Conservation (phyloP, 345 rosid genomes). For the Linum usitatissimum region DNA sequence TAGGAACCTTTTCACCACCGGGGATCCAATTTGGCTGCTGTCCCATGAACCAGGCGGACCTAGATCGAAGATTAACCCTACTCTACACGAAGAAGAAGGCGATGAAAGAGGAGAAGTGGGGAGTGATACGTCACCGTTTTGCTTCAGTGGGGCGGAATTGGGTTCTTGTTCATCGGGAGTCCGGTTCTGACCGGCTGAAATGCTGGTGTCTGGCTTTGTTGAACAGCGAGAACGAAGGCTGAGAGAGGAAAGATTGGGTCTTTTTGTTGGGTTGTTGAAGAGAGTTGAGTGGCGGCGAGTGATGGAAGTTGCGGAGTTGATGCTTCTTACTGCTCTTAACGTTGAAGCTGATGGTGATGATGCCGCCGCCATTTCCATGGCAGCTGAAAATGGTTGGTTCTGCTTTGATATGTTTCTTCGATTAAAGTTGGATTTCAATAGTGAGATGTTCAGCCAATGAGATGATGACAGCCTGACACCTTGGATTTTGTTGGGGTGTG, state of each 20-base stretch:
- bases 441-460: not conserved
- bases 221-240: slow-evolving; percentile 41
- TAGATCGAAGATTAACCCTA: slow-evolving; percentile 52
- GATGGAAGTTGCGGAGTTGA: slow-evolving; percentile 7
- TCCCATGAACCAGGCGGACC: slow-evolving; percentile 55
- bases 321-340: slow-evolving; percentile 25
- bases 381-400: not conserved
- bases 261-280: slow-evolving; percentile 21
- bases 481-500: not conserved
- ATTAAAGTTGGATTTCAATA: not conserved
- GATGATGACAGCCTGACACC: not conserved
- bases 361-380: slow-evolving; percentile 17
- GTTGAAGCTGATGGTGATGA: slow-evolving; percentile 14
- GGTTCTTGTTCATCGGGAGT: slow-evolving; percentile 1
- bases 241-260: slow-evolving; percentile 6
- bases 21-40: slow-evolving; percentile 62
- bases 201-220: slow-evolving; percentile 26
- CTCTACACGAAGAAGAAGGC: slow-evolving; percentile 11
- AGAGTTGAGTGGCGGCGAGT: not conserved
- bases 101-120: not conserved
- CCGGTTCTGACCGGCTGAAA: not conserved
- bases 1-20: slow-evolving; percentile 69
- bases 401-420: not conserved
- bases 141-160: slow-evolving; percentile 1
- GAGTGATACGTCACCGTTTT: not conserved